These are phyloP conservation scores for Scheffersomyces parashehatae DNA, from an alignment of 1,139 yeast species.

Conservation along the genomic window DNA sequence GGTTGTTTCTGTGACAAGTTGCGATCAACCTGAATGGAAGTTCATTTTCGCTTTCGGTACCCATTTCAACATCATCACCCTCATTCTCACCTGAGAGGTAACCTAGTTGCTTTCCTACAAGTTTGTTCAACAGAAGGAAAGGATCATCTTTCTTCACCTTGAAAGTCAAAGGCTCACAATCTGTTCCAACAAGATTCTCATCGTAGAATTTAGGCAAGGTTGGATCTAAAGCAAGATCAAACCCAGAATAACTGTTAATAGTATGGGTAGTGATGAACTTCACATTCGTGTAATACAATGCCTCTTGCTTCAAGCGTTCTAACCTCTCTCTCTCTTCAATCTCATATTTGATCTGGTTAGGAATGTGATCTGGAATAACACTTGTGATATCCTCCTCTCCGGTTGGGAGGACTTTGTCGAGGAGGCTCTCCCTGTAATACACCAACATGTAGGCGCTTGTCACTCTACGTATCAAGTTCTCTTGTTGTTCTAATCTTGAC, in stretches of 20 bases:
- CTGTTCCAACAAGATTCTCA: constrained; percentile 45
- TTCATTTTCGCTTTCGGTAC: constrained; percentile 16
- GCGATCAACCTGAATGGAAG: constrained; percentile 60
- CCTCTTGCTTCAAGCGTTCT: constrained; percentile 75
- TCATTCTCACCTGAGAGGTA: constrained; percentile 15
- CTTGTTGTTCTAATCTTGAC: constrained; percentile 62
- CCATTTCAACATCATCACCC: constrained; percentile 11
- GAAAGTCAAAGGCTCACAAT: constrained; percentile 51
- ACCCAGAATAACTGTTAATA: constrained; percentile 65
- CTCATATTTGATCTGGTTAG: constrained; percentile 64
- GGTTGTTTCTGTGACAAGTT: constrained; percentile 70
- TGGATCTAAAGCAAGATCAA: constrained; percentile 73
- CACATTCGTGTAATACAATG: constrained; percentile 68
- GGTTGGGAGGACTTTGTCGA: constrained; percentile 60
- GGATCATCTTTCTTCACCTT: constrained; percentile 61
- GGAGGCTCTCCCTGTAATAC: constrained; percentile 68
- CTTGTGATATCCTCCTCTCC: constrained; percentile 44
- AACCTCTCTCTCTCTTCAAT: constrained; percentile 52
- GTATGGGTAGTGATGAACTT: constrained; percentile 53
- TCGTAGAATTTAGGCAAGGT: constrained; percentile 46
- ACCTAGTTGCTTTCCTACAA: constrained; percentile 49
- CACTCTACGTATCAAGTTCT: constrained; percentile 68
- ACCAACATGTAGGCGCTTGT: constrained; percentile 98
- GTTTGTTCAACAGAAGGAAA: constrained; percentile 50
- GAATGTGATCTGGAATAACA: constrained; percentile 66